Evolutionary conservation across 2,329 filamentous ascomycete genomes (phyloP), one percentile per base, ranked within the genome.

Genomic region (Emmonsia crescens): DNA sequence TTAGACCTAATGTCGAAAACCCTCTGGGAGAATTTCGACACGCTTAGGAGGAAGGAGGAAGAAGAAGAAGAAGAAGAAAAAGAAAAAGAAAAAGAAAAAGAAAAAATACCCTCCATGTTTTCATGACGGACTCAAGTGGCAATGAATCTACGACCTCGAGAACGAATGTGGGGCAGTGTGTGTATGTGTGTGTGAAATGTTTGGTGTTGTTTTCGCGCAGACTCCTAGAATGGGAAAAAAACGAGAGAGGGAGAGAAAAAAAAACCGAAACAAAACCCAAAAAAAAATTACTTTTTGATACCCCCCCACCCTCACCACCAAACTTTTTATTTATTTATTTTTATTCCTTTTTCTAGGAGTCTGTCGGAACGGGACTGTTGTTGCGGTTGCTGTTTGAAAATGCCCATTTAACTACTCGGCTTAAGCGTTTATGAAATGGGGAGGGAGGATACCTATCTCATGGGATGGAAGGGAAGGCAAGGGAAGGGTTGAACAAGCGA

Each of bases 251-350:
- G 14, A 40, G 14, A 12, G 38, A 14, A 14, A 40, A 16, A 8
- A 14, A 40, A 40, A 14, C 3, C 10, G 74, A 65, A 70, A 14
- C 10, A 16, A 40, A 40, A 40, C 10, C 9, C 69, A 70, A 51
- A 72, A 74, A 75, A 24, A 48, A 24, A 21, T 48, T 10, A 52
- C 8, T 33, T 74, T 75, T 70, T 75, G 74, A 76, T 76, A 76
- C 74, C 74, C 74, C 74, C 5, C 21, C 12, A 48, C 44, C 44
- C n/a, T 16, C 38, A 40, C 38, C 16, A 40, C 38, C 38, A 16
- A 10, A 40, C 38, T 14, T 40, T 40, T 40, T 40, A 16, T 40
- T 40, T 16, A 3, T 40, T 40, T 2, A 14, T 16, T 40, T 40
- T 40, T 40, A 16, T 2, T 24, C 72, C 70, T 68, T 71, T 71